Conservation (phyloP, 345 rosid genomes). For the Moringa oleifera region DNA sequence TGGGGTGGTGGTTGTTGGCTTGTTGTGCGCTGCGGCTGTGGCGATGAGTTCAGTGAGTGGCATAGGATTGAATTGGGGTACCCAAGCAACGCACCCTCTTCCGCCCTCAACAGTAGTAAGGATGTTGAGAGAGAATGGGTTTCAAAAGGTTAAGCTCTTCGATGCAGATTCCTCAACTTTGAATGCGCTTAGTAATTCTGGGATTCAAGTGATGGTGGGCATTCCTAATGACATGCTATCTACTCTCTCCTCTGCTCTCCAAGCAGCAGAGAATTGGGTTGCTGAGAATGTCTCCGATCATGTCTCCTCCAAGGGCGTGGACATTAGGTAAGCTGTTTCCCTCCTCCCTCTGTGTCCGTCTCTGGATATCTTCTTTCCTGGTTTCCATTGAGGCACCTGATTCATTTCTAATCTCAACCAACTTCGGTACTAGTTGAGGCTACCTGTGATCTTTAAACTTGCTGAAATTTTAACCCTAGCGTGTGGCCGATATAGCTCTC, state of each 20-base stretch:
- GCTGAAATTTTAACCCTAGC: no score
- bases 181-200: constrained; percentile 46
- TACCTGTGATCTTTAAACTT: no score
- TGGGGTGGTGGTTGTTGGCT: not conserved
- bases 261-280: constrained; percentile 73
- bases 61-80: constrained; percentile 76
- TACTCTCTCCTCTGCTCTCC: constrained; percentile 39
- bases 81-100: constrained; percentile 50
- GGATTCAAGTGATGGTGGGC: constrained; percentile 77
- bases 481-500: no score
- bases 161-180: constrained; percentile 51
- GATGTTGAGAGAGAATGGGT: constrained; percentile 50
- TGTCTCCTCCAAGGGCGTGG: constrained; percentile 45
- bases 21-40: not conserved
- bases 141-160: constrained; percentile 67
- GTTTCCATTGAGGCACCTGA: no score
- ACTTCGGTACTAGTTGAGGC: no score
- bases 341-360: no score
- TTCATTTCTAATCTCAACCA: no score
- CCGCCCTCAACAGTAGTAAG: constrained; percentile 52
- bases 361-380: no score
- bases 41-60: constrained; percentile 21
- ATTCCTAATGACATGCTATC: constrained; percentile 71
- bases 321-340: constrained; percentile 63
- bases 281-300: constrained; percentile 57